Percentiles rank a stretch among this genome's conserved stretches.
phyloP scores from a whole-genome alignment of 208 protist species.

The Leishmania aethiopica region DNA sequence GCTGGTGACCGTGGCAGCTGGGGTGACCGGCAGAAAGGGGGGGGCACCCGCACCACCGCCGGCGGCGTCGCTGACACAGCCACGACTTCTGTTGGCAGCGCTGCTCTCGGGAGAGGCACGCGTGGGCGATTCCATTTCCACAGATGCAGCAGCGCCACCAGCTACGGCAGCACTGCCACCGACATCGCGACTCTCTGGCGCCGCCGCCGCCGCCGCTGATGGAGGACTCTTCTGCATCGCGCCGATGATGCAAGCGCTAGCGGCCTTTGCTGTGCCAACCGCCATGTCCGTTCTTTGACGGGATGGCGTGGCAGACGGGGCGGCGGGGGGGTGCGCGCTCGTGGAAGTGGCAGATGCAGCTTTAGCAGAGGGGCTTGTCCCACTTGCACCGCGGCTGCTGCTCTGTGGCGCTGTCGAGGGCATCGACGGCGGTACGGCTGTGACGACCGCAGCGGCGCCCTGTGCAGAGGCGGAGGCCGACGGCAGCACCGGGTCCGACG shows the following conservation, averaged over 20 bases:
- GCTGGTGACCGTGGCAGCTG: neutral
- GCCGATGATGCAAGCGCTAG: slow-evolving; percentile 17
- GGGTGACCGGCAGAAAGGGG: neutral
- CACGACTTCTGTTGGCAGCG: neutral
- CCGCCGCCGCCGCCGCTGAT: neutral
- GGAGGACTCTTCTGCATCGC: slow-evolving; percentile 21
- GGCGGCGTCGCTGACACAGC: neutral
- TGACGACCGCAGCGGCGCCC: slow-evolving; percentile 10
- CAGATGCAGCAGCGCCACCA: neutral
- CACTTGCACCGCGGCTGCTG: neutral
- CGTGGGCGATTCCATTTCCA: neutral
- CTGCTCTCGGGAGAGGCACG: neutral
- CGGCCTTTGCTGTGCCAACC: slow-evolving; percentile 14
- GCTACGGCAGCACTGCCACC: neutral
- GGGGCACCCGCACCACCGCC: neutral
- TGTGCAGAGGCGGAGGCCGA: neutral
- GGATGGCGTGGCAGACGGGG: slow-evolving; percentile 6
- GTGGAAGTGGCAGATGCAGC: neutral
- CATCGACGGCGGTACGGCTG: neutral
- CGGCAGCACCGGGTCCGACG: neutral
- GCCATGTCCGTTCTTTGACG: slow-evolving; percentile 13
- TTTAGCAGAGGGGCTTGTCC: neutral
- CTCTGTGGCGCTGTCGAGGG: neutral
- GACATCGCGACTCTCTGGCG: neutral
- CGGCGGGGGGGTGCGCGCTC: neutral